Percentiles rank a stretch among this genome's conserved stretches.
These are phyloP conservation scores for Microdochium trichocladiopsis DNA, from an alignment of 2,329 filamentous ascomycete genomes.

Conservation along the genomic window DNA sequence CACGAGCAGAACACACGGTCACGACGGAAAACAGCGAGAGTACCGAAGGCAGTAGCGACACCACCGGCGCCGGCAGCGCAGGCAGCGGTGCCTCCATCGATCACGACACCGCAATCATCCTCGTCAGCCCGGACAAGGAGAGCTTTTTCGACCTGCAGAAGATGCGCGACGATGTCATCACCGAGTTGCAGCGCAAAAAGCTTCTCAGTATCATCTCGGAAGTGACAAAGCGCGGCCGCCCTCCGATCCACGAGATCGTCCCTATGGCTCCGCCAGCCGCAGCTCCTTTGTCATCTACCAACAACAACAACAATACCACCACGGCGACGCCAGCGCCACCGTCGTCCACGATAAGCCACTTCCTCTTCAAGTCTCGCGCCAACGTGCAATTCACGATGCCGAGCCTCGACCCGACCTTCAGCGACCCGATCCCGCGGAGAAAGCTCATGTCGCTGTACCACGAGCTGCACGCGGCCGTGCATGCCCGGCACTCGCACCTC, in stretches of 20 bases:
- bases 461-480: constrained; percentile 75
- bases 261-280: background rate
- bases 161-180: constrained; percentile 55
- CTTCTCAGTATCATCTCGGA: constrained; percentile 67
- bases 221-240: constrained; percentile 65
- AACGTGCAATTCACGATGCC: constrained; percentile 98
- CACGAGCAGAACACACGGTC: constrained; percentile 34
- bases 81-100: constrained; percentile 46
- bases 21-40: constrained; percentile 24
- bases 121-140: constrained; percentile 90
- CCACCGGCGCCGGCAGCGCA: background rate
- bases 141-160: constrained; percentile 84
- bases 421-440: constrained; percentile 49
- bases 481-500: constrained; percentile 74
- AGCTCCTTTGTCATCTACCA: background rate
- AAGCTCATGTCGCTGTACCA: constrained; percentile 81
- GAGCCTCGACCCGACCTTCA: constrained; percentile 65
- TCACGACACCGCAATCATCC: constrained; percentile 80
- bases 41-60: constrained; percentile 29
- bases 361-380: constrained; percentile 87
- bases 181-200: constrained; percentile 69
- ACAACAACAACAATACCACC: background rate
- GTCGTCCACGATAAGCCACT: constrained; percentile 77
- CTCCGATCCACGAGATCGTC: constrained; percentile 61
- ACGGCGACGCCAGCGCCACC: constrained; percentile 39